Percentiles rank a stretch among this genome's conserved stretches.
These are phyloP conservation scores for Pythium vanterpoolii DNA, from an alignment of 352 stramenopile species.

Conservation along the genomic window DNA sequence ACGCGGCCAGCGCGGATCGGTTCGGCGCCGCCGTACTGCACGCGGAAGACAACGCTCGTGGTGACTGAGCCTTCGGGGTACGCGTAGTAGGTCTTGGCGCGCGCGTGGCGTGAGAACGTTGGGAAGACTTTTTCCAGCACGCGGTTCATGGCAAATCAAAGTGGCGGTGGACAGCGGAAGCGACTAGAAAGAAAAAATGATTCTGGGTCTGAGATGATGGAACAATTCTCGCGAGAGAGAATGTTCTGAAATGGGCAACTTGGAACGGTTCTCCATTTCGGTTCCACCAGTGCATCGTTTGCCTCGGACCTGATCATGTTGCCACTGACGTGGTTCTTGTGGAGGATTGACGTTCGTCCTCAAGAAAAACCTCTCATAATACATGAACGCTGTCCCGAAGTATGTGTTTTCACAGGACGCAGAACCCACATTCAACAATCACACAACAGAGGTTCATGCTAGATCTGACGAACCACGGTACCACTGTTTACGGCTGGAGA, in stretches of 20 bases:
- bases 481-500: not conserved
- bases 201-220: not conserved
- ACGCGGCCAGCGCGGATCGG: slow-evolving; percentile 44
- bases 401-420: not conserved
- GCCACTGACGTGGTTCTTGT: not conserved
- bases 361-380: slow-evolving; percentile 2
- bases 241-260: too few species aligned
- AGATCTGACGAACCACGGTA: not conserved
- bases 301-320: not conserved
- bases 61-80: slow-evolving; percentile 51
- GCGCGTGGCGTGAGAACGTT: slow-evolving; percentile 42
- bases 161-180: not conserved
- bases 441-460: not conserved
- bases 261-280: not conserved
- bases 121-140: slow-evolving; percentile 68
- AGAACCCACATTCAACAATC: not conserved
- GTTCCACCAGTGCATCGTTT: not conserved
- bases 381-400: not conserved
- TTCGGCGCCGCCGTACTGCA: slow-evolving; percentile 39
- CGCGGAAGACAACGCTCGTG: slow-evolving; percentile 48
- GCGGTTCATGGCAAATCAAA: slow-evolving; percentile 72
- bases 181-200: not conserved
- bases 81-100: slow-evolving; percentile 49
- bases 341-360: not conserved
- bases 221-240: slow-evolving; percentile 1